Evolutionary conservation across 768 basidiomycete genomes (phyloP), one percentile per base, ranked within the genome.

Genomic region (Pleurotus tuber-regium): DNA sequence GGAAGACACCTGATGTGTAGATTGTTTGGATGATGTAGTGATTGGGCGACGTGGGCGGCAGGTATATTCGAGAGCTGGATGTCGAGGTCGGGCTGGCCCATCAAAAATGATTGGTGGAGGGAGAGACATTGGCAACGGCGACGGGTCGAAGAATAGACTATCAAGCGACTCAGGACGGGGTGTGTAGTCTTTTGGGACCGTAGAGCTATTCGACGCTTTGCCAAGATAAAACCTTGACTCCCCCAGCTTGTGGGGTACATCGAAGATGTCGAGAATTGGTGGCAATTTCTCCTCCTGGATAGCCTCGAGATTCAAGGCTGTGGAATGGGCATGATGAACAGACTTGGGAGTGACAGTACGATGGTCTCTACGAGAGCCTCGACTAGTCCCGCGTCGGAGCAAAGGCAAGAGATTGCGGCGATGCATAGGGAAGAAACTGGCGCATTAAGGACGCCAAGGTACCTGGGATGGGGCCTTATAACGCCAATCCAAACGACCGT

Each of bases 181-280:
- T 31, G 11, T 33, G 48, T 46, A 18, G 52, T 26, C 21, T 35
- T 16, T 31, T 5, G 29, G 46, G 3, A 31, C 9, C 5, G 16
- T 46, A 9, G 31, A 29, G 54, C 25, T 6, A 55, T 31, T 6
- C 47, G 29, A 36, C 56, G 59, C 52, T 41, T 57, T 31, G 49
- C 60, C 38, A 46, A 66, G 42, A 58, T 66, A 52, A 48, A 59
- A 53, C 53, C 58, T 64, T 25, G 66, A 70, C 54, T 71, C 72
- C 16, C 70, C 66, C 18, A 76, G 69, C 25, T 63, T 63, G 28
- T 63, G 62, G 1, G 78, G 75, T 19, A 70, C 78, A 52, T 81
- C 78, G 58, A 79, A 78, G 52, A 82, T 78, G 59, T 80, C 79
- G 54, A 75, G 71, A 42, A 77, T 75, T 36, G 65, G 66, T 9